Evolutionary conservation across 2,329 filamentous ascomycete genomes (phyloP).

Genomic region (Chaetomium sp.): DNA sequence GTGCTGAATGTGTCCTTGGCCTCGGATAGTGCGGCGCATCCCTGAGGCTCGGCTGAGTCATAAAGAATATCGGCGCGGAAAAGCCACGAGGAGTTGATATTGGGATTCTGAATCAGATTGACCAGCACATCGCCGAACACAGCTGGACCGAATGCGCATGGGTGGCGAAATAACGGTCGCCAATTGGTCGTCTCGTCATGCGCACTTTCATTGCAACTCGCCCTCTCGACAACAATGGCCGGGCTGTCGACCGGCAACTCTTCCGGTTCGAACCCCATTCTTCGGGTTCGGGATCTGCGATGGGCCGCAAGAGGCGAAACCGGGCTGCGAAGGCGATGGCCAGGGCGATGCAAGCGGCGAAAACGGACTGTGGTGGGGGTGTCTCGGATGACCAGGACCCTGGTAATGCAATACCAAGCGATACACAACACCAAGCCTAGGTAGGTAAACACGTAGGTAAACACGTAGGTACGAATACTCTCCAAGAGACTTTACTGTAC

Average conservation of each 20-base stretch:
- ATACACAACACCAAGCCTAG: no score
- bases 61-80: conserved; percentile 76
- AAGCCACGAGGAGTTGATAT: conserved; percentile 75
- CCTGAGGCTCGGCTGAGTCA: conserved; percentile 47
- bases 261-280: conserved; percentile 43
- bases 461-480: no score
- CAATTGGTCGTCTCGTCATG: conserved; percentile 42
- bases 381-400: neutral
- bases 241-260: conserved; percentile 41
- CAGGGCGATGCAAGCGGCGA: conserved; percentile 9
- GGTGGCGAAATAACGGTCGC: conserved; percentile 57
- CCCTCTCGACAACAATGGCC: conserved; percentile 40
- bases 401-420: no score
- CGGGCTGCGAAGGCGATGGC: neutral
- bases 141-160: conserved; percentile 63
- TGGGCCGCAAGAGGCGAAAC: conserved; percentile 13
- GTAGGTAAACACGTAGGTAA: no score
- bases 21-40: conserved; percentile 11
- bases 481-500: no score
- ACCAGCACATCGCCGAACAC: conserved; percentile 69
- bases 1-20: conserved; percentile 36
- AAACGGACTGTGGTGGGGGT: neutral
- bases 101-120: conserved; percentile 77
- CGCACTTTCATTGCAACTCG: conserved; percentile 8
- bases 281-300: neutral